Evolutionary conservation across 192 early-diverging fungal genomes (phyloP).

Genomic region (Coemansia sp.): DNA sequence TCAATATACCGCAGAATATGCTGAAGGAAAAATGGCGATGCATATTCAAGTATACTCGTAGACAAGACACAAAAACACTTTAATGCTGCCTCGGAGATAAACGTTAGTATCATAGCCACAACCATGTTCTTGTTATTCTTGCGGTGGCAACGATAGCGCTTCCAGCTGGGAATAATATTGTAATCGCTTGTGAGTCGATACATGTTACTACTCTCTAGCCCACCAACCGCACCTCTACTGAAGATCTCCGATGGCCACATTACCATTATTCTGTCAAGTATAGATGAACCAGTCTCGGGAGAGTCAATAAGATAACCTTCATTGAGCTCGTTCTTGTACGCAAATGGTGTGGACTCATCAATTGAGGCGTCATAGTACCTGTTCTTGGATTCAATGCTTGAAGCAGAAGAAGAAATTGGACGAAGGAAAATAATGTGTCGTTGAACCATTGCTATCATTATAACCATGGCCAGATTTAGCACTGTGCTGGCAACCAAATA

Average conservation of each 20-base stretch:
- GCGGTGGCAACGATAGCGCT: constrained; percentile 9
- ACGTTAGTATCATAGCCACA: constrained; percentile 27
- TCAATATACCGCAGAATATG: constrained; percentile 56
- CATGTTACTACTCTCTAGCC: constrained; percentile 5
- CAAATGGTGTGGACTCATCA: constrained; percentile 1
- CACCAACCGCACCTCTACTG: not conserved
- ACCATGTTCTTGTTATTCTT: constrained; percentile 8
- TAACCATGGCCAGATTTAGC: not conserved
- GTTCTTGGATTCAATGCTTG: not conserved
- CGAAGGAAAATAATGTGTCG: constrained; percentile 26
- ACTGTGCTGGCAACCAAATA: constrained; percentile 9
- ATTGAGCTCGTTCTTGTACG: not conserved
- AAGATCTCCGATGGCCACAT: not conserved
- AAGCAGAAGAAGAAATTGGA: not conserved
- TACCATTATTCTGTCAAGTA: not conserved
- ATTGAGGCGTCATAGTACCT: not conserved
- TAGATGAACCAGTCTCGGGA: not conserved
- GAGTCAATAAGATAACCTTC: not conserved
- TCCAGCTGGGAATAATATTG: constrained; percentile 13
- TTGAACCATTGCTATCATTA: constrained; percentile 15
- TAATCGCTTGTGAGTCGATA: not conserved
- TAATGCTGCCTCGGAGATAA: constrained; percentile 27
- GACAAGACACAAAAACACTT: constrained; percentile 24
- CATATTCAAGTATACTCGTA: constrained; percentile 34
- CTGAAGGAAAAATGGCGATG: constrained; percentile 59